Percentiles rank a stretch among this genome's conserved stretches.
Evolutionary conservation across 495 filamentous ascomycete genomes (phyloP).

Genomic region (Podospora pseudoanserina): DNA sequence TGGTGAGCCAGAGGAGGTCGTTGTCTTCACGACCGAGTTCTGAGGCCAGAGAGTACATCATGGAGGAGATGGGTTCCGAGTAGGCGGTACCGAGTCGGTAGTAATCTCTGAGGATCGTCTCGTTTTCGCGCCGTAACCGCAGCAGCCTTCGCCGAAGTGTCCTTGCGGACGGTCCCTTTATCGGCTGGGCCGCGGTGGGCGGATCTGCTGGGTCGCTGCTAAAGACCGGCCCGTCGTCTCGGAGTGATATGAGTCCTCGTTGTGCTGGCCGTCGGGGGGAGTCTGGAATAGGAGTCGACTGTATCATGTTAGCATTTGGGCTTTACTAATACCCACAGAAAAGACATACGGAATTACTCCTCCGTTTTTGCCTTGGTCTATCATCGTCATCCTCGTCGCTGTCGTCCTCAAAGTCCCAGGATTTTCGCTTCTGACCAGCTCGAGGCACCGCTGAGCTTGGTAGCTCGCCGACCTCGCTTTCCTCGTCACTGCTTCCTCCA

Average conservation of each 20-base stretch:
- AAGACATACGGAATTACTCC: slow-evolving; percentile 76
- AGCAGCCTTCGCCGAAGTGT: slow-evolving; percentile 68
- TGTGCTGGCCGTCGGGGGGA: slow-evolving; percentile 49
- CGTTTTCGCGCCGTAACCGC: slow-evolving; percentile 70
- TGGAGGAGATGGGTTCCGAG: slow-evolving; percentile 87
- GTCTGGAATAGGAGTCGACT: slow-evolving; percentile 59
- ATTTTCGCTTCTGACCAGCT: slow-evolving; percentile 71
- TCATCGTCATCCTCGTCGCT: slow-evolving; percentile 67
- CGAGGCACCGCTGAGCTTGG: slow-evolving; percentile 16
- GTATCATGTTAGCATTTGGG: slow-evolving; percentile 28
- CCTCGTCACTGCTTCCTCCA: slow-evolving; percentile 47
- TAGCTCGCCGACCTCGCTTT: slow-evolving; percentile 28
- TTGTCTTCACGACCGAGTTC: slow-evolving; percentile 96
- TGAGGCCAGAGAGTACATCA: slow-evolving; percentile 90
- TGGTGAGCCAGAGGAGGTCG: slow-evolving; percentile 89
- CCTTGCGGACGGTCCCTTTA: slow-evolving; percentile 60
- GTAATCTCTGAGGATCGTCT: slow-evolving; percentile 68
- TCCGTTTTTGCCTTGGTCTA: slow-evolving; percentile 65
- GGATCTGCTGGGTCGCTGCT: slow-evolving; percentile 43
- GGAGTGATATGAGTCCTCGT: slow-evolving; percentile 47
- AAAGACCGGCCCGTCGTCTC: slow-evolving; percentile 39
- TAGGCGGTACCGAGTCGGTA: slow-evolving; percentile 85
- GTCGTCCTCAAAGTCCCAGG: slow-evolving; percentile 69
- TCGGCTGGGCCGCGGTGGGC: slow-evolving; percentile 56
- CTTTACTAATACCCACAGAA: not conserved